These are phyloP conservation scores for Penicillium sp. DNA, from an alignment of 2,329 filamentous ascomycete genomes.

Conservation along the genomic window DNA sequence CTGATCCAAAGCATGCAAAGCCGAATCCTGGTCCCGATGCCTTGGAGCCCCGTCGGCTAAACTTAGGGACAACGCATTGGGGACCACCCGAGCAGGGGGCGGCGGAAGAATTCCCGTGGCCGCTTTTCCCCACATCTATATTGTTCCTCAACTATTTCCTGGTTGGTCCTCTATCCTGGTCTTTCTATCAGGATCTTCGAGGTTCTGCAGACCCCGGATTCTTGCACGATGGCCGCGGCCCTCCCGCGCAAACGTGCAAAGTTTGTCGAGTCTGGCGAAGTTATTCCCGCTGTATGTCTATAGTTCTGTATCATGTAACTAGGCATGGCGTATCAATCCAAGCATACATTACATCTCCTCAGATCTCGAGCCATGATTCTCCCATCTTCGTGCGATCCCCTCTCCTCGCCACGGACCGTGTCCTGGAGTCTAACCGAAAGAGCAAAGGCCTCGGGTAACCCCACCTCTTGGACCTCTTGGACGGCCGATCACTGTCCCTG, in stretches of 20 bases:
- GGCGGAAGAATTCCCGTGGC: slow-evolving; percentile 1
- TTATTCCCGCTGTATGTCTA: slow-evolving; percentile 9
- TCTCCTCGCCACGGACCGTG: background rate
- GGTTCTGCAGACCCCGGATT: background rate
- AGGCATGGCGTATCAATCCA: slow-evolving; percentile 24
- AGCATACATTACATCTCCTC: slow-evolving; percentile 12
- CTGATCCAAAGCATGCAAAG: slow-evolving; percentile 97
- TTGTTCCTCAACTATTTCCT: background rate
- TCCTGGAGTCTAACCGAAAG: slow-evolving; percentile 17
- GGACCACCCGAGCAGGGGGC: background rate
- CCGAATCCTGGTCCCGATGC: slow-evolving; percentile 89
- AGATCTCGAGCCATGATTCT: background rate
- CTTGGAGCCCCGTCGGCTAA: slow-evolving; percentile 91
- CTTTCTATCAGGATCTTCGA: background rate
- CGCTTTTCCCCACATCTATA: background rate
- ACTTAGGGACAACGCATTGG: background rate
- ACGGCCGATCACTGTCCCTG: slow-evolving; percentile 20
- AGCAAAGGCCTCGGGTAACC: slow-evolving; percentile 28
- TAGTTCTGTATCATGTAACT: slow-evolving; percentile 31
- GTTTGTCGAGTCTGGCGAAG: background rate
- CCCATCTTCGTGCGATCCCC: background rate
- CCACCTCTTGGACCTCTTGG: slow-evolving; percentile 21
- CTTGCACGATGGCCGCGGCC: slow-evolving; percentile 4
- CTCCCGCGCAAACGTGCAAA: slow-evolving; percentile 7
- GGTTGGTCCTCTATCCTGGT: background rate